Evolutionary conservation across 805 yeast genomes (phyloP).

Genomic region (Kazachstania kunashirensis): DNA sequence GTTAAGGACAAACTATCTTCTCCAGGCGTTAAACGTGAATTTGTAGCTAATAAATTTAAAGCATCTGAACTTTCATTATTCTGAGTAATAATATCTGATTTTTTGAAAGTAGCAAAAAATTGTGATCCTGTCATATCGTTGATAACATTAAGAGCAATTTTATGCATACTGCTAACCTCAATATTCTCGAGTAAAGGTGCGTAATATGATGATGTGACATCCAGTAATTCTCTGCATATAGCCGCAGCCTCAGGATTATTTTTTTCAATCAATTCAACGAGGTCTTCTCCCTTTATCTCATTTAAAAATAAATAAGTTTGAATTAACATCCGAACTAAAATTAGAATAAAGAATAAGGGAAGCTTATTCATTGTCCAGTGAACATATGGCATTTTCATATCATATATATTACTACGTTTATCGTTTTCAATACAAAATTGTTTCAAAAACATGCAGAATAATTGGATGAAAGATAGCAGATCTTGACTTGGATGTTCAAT

Average conservation of each 20-base stretch:
- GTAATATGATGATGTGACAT: not conserved
- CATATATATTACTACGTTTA: not conserved
- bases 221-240: not conserved
- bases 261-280: not conserved
- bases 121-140: slow-evolving; percentile 1
- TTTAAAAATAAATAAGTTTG: not conserved
- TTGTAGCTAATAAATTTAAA: no score
- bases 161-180: not conserved
- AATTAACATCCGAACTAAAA: not conserved
- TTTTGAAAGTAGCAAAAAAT: slow-evolving; percentile 2
- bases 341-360: not conserved
- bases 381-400: not conserved
- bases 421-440: not conserved
- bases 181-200: not conserved
- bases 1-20: not conserved
- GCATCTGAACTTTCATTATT: not conserved
- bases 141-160: not conserved
- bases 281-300: not conserved
- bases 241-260: not conserved
- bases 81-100: not conserved
- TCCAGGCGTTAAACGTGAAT: not conserved
- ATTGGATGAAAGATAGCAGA: not conserved
- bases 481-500: not conserved
- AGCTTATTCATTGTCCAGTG: no score
- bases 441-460: not conserved